Conservation (phyloP, 305 asterid species). For the Plantago rigida region DNA sequence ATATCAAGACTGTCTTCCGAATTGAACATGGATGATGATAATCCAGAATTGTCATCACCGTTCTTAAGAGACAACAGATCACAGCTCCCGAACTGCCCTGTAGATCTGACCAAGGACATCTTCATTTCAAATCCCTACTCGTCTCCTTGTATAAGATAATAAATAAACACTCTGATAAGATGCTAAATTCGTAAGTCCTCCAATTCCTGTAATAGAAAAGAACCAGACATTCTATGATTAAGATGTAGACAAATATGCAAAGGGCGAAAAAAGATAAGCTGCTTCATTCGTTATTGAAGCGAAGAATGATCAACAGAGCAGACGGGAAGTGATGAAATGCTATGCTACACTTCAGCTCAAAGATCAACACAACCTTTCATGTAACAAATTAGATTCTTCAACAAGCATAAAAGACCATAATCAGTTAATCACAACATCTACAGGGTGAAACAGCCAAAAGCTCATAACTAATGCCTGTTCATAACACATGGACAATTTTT, state of each 20-base stretch:
- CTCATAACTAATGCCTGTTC: not conserved
- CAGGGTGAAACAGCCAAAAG: not conserved
- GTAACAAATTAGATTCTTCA: not conserved
- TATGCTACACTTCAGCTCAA: not conserved
- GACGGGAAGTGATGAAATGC: no score
- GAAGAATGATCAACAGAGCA: no score
- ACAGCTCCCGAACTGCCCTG: constrained; percentile 39
- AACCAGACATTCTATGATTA: no score
- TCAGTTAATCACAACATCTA: not conserved
- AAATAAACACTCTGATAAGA: constrained; percentile 9
- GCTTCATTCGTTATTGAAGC: not conserved
- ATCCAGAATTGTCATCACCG: constrained; percentile 32
- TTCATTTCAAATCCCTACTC: constrained; percentile 21
- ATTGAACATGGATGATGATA: constrained; percentile 36
- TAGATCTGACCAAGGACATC: constrained; percentile 65
- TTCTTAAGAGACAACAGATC: constrained; percentile 43
- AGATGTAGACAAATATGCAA: not conserved
- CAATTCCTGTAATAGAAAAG: not conserved
- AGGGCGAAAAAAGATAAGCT: not conserved
- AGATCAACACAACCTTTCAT: not conserved
- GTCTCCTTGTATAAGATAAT: not conserved
- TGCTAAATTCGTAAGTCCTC: not conserved
- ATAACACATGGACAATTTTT: no score
- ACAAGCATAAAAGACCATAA: not conserved
- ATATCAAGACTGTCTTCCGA: constrained; percentile 35